Percentiles rank a stretch among this genome's conserved stretches.
These are phyloP conservation scores for Paralagenidium karlingii DNA, from an alignment of 352 stramenopile species.

Conservation along the genomic window DNA sequence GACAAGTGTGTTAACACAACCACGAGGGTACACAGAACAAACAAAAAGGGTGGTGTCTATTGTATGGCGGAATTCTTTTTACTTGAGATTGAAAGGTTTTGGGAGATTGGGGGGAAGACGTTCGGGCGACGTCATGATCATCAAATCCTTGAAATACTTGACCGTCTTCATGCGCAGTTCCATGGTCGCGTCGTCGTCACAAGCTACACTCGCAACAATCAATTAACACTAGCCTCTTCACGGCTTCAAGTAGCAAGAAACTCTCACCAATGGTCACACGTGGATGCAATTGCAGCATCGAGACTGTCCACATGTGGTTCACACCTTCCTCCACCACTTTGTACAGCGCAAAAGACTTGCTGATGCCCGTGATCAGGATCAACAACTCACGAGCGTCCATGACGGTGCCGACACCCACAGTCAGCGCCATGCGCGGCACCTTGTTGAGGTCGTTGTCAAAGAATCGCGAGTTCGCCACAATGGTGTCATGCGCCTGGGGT, in stretches of 20 bases:
- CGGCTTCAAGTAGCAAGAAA: background rate
- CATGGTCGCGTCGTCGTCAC: constrained; percentile 80
- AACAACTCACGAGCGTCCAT: constrained; percentile 82
- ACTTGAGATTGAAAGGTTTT: no score
- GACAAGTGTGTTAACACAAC: no score
- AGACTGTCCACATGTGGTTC: constrained; percentile 89
- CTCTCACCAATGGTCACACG: constrained; percentile 62
- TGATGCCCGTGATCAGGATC: constrained; percentile 78
- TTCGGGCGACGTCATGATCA: no score
- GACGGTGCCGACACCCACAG: constrained; percentile 78
- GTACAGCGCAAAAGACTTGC: constrained; percentile 78
- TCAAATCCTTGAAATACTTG: constrained; percentile 85
- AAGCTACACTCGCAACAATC: constrained; percentile 23
- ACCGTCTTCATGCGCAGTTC: constrained; percentile 85
- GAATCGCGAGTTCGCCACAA: constrained; percentile 83
- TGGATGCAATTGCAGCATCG: constrained; percentile 71
- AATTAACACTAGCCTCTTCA: background rate
- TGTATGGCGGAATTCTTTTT: no score
- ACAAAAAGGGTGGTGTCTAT: no score
- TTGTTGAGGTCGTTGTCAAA: constrained; percentile 69
- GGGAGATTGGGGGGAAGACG: no score
- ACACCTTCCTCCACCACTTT: constrained; percentile 85
- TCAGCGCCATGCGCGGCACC: constrained; percentile 85
- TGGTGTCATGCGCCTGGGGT: constrained; percentile 83
- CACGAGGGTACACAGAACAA: no score